These are phyloP conservation scores for Prillingera fragicola DNA, from an alignment of 1,284 basidiomycete genomes.

Conservation along the genomic window DNA sequence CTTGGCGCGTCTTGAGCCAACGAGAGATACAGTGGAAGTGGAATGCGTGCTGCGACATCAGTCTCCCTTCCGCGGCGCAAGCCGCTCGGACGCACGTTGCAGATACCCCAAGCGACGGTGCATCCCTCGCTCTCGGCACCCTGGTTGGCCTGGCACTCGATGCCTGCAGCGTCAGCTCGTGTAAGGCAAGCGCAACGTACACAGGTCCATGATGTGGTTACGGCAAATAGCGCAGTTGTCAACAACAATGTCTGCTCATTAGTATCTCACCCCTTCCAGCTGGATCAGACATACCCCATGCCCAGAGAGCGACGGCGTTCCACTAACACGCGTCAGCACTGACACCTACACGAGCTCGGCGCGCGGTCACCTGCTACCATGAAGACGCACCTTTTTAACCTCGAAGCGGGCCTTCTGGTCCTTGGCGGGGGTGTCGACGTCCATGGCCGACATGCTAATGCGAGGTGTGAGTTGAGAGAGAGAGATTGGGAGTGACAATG, in stretches of 20 bases:
- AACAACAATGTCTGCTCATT: conserved; percentile 73
- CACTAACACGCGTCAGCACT: conserved; percentile 56
- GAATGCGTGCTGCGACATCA: conserved; percentile 88
- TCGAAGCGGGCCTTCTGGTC: conserved; percentile 69
- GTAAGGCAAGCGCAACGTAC: conserved; percentile 53
- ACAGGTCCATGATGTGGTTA: conserved; percentile 98
- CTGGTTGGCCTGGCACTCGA: conserved; percentile 99
- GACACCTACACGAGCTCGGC: conserved; percentile 7
- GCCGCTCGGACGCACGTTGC: conserved; percentile 67
- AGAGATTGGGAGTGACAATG: no score
- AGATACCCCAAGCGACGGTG: conserved; percentile 98
- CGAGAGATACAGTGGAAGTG: conserved; percentile 99
- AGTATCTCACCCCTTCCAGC: conserved; percentile 14
- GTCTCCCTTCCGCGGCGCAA: neutral
- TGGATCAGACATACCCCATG: conserved; percentile 66
- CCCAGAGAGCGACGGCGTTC: conserved; percentile 94
- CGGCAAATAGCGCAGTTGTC: conserved; percentile 95
- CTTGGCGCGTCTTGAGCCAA: conserved; percentile 96
- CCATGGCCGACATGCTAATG: conserved; percentile 38
- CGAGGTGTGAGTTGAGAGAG: no score
- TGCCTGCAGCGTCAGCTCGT: conserved; percentile 58
- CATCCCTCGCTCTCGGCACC: conserved; percentile 92
- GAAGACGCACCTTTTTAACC: conserved; percentile 76
- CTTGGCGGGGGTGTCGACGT: conserved; percentile 52
- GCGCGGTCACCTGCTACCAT: neutral